Evolutionary conservation across 768 basidiomycete genomes (phyloP).

Genomic region (Filobasidium floriforme): DNA sequence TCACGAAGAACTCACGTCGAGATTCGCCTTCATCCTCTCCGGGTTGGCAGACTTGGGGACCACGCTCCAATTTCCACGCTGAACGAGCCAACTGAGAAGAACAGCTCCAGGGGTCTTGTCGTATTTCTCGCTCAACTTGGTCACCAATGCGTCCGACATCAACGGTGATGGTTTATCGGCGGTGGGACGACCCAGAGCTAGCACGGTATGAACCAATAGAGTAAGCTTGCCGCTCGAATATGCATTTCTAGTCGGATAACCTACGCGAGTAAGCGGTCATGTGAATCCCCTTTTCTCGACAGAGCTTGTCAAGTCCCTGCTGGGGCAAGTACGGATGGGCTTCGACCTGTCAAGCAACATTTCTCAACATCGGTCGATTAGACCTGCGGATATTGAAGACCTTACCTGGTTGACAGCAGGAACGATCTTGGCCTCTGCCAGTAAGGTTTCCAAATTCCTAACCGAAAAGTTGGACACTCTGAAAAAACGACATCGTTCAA

Average conservation of each 20-base stretch:
- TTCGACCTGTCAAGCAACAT: conserved; percentile 36
- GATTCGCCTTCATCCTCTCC: conserved; percentile 52
- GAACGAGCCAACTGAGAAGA: conserved; percentile 53
- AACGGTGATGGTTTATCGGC: too few relatives aligned
- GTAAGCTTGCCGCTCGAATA: too few relatives aligned
- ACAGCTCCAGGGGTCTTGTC: conserved; percentile 52
- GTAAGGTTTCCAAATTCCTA: conserved; percentile 45
- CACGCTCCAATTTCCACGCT: conserved; percentile 47
- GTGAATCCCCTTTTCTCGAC: conserved; percentile 51
- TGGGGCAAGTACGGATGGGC: conserved; percentile 54
- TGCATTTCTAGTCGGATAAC: too few relatives aligned
- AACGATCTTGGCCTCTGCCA: conserved; percentile 47
- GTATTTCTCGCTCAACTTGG: conserved; percentile 45
- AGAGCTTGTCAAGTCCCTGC: conserved; percentile 51
- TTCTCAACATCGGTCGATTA: background rate
- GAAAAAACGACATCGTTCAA: too few relatives aligned
- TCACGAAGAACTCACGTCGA: conserved; percentile 46
- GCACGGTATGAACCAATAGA: too few relatives aligned
- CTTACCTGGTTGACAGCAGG: conserved; percentile 52
- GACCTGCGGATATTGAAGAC: background rate
- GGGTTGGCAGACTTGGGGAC: conserved; percentile 52
- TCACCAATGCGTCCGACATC: conserved; percentile 29
- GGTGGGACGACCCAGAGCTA: too few relatives aligned
- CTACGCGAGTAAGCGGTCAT: conserved; percentile 49
- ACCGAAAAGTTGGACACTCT: conserved; percentile 56